Conservation (phyloP, 1,284 basidiomycete species). For the Xerocomus nothofagi region DNA sequence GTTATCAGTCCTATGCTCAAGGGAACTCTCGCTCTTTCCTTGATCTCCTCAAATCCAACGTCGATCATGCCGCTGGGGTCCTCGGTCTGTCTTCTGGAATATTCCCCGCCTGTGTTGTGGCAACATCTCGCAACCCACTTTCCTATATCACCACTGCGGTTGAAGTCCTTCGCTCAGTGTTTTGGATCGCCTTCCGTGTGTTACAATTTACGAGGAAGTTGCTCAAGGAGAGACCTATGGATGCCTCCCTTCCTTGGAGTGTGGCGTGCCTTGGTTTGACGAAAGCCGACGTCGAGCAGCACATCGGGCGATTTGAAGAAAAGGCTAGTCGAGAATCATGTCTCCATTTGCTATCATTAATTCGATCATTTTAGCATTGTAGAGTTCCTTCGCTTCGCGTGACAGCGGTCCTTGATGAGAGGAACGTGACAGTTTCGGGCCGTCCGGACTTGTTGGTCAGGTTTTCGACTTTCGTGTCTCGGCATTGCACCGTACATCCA, state of each 20-base stretch:
- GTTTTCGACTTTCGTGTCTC: constrained; percentile 42
- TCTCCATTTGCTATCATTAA: constrained; percentile 6
- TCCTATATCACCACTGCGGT: constrained; percentile 48
- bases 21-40: constrained; percentile 34
- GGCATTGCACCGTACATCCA: constrained; percentile 38
- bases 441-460: constrained; percentile 46
- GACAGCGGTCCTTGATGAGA: constrained; percentile 50
- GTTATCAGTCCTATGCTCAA: constrained; percentile 50
- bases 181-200: constrained; percentile 60
- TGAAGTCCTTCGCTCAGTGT: constrained; percentile 51
- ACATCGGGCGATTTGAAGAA: constrained; percentile 40
- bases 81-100: constrained; percentile 65
- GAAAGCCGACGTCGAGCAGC: constrained; percentile 35
- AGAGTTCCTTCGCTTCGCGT: constrained; percentile 40
- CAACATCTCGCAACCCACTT: constrained; percentile 42
- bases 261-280: constrained; percentile 48
- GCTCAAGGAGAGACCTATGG: constrained; percentile 23
- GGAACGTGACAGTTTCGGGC: constrained; percentile 58
- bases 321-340: constrained; percentile 29
- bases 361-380: constrained; percentile 16
- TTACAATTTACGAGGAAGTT: constrained; percentile 39
- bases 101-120: constrained; percentile 55
- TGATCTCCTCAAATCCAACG: constrained; percentile 38
- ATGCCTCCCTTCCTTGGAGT: constrained; percentile 50
- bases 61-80: constrained; percentile 39